These are phyloP conservation scores for Teunomyces lycoperdinae DNA, from an alignment of 805 yeast species.

Conservation along the genomic window DNA sequence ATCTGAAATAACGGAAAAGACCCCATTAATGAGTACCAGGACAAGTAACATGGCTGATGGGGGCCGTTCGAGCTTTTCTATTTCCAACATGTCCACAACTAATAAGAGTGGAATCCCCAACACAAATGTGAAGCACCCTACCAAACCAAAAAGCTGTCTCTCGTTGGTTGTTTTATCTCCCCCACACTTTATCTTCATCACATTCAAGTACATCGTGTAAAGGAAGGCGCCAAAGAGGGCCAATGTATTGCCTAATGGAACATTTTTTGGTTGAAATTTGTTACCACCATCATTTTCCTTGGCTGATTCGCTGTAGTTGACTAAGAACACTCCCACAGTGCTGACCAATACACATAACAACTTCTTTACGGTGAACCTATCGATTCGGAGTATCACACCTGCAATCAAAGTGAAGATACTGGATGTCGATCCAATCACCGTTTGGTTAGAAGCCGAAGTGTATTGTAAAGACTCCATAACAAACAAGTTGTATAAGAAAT, in stretches of 20 bases:
- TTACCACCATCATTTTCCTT: constrained; percentile 18
- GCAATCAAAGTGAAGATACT: constrained; percentile 49
- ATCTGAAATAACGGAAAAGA: constrained; percentile 48
- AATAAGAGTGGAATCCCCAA: constrained; percentile 39
- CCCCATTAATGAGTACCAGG: constrained; percentile 39
- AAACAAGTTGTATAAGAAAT: constrained; percentile 39
- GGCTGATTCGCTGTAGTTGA: constrained; percentile 35
- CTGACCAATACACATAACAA: constrained; percentile 43
- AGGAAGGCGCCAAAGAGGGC: constrained; percentile 46
- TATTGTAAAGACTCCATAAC: constrained; percentile 43
- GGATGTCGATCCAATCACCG: constrained; percentile 50
- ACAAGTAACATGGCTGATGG: constrained; percentile 29
- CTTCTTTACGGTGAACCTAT: constrained; percentile 40
- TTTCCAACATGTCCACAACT: constrained; percentile 32
- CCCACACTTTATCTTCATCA: constrained; percentile 46
- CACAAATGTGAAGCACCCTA: constrained; percentile 43
- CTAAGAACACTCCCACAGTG: constrained; percentile 44
- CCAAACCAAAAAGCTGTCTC: constrained; percentile 44
- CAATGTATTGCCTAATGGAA: constrained; percentile 43
- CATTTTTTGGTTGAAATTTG: constrained; percentile 33
- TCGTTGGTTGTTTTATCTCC: constrained; percentile 45
- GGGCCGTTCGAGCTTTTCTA: constrained; percentile 42
- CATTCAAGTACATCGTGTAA: constrained; percentile 44
- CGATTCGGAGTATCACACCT: constrained; percentile 41
- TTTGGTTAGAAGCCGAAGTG: constrained; percentile 53